Percentiles rank a stretch among this genome's conserved stretches.
Conservation (phyloP, 352 stramenopile genomes). For the Pythium aristosporum region DNA sequence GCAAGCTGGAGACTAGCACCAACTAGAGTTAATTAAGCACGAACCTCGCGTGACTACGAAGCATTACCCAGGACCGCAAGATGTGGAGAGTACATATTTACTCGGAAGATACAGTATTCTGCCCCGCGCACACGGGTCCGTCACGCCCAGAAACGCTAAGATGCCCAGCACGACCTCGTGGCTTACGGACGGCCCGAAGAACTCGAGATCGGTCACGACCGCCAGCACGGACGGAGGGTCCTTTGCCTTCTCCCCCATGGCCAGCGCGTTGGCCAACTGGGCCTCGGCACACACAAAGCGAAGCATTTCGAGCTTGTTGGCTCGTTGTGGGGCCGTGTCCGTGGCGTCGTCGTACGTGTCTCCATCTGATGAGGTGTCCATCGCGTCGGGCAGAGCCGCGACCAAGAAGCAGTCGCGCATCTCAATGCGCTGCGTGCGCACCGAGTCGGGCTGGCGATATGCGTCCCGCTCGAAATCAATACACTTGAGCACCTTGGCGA, state of each 20-base stretch:
- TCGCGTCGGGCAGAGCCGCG: conserved; percentile 1
- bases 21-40: no score
- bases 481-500: conserved; percentile 3
- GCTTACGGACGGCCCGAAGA: conserved; percentile 24
- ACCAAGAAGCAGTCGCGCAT: conserved; percentile 16
- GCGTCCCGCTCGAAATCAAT: conserved; percentile 5
- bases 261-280: conserved; percentile 1
- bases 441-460: neutral
- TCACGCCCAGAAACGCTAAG: conserved; percentile 19
- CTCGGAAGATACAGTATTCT: no score
- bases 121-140: neutral
- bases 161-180: conserved; percentile 22
- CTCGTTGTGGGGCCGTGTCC: neutral
- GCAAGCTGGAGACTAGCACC: no score
- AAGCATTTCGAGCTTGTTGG: conserved; percentile 17
- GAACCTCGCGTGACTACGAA: no score
- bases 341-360: neutral
- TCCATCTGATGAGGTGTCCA: neutral
- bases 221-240: conserved; percentile 1
- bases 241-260: neutral
- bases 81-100: no score
- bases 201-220: conserved; percentile 23
- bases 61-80: no score
- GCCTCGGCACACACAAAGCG: conserved; percentile 22
- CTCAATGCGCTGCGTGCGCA: neutral